Evolutionary conservation across 176 grass and related monocot species (phyloP).

Genomic region (Phoenix roebelenii): DNA sequence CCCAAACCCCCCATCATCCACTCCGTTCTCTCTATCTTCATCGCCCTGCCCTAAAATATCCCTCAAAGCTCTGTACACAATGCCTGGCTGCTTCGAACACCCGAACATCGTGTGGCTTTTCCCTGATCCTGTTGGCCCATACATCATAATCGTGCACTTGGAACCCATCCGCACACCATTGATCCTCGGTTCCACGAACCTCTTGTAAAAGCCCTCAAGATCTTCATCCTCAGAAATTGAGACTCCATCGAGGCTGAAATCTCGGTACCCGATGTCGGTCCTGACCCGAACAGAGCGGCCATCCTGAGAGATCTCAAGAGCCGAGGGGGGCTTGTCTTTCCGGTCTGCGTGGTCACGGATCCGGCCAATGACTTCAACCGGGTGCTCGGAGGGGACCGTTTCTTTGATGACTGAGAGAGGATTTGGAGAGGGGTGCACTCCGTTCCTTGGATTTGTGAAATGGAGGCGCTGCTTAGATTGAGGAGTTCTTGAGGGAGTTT

Average conservation of each 20-base stretch:
- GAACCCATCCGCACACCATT: background rate
- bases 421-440: background rate
- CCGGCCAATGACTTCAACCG: background rate
- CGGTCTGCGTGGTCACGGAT: background rate
- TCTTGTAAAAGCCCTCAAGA: background rate
- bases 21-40: background rate
- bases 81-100: background rate
- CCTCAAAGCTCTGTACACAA: background rate
- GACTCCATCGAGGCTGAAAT: background rate
- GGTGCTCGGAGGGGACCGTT: background rate
- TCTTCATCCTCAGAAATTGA: background rate
- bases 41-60: background rate
- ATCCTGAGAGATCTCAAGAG: background rate
- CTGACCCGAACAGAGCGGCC: background rate
- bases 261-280: background rate
- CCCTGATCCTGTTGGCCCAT: background rate
- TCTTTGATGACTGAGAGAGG: background rate
- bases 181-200: background rate
- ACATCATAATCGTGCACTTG: slow-evolving; percentile 3
- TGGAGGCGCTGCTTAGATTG: background rate
- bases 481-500: background rate
- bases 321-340: background rate
- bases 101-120: slow-evolving; percentile 1
- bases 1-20: slow-evolving; percentile 38
- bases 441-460: background rate